A percentile compares a stretch with the other conserved stretches of the same genome.
Evolutionary conservation across 371 early-diverging fungal genomes (phyloP).

Genomic region (Circinella umbellata): DNA sequence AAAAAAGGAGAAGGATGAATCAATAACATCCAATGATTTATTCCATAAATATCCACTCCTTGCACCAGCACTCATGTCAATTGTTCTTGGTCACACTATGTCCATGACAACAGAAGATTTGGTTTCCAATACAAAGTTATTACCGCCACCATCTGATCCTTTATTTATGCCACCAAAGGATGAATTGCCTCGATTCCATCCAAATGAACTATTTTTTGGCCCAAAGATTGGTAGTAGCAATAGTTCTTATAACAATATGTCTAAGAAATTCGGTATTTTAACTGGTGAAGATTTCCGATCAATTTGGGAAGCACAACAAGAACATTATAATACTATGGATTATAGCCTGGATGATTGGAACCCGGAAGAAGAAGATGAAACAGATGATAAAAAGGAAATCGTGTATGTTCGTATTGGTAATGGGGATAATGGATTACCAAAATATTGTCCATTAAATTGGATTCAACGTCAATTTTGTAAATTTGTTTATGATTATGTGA

Average conservation of each 20-base stretch:
- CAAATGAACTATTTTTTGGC: conserved; percentile 16
- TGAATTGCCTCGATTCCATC: conserved; percentile 9
- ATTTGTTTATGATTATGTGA: conserved; percentile 35
- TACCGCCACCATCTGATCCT: conserved; percentile 13
- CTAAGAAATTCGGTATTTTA: neutral
- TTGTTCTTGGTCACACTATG: conserved; percentile 49
- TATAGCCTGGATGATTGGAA: conserved; percentile 7
- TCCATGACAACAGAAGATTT: conserved; percentile 45
- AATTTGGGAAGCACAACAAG: conserved; percentile 20
- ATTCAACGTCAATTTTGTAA: conserved; percentile 39
- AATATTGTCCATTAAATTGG: conserved; percentile 37
- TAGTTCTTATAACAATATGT: neutral
- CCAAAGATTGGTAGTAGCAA: conserved; percentile 7
- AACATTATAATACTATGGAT: neutral
- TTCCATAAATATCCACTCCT: conserved; percentile 43
- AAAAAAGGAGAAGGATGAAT: conserved; percentile 21
- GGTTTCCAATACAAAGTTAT: conserved; percentile 30
- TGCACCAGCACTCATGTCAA: conserved; percentile 52
- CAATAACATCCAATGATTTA: conserved; percentile 15
- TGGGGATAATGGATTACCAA: neutral
- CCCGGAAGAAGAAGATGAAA: conserved; percentile 2
- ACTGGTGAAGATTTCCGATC: conserved; percentile 19
- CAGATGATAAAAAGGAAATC: neutral
- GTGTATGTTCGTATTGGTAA: too few species aligned
- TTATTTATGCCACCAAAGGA: neutral